Conservation (phyloP, 1,284 basidiomycete genomes). For the Bjerkandera adusta region DNA sequence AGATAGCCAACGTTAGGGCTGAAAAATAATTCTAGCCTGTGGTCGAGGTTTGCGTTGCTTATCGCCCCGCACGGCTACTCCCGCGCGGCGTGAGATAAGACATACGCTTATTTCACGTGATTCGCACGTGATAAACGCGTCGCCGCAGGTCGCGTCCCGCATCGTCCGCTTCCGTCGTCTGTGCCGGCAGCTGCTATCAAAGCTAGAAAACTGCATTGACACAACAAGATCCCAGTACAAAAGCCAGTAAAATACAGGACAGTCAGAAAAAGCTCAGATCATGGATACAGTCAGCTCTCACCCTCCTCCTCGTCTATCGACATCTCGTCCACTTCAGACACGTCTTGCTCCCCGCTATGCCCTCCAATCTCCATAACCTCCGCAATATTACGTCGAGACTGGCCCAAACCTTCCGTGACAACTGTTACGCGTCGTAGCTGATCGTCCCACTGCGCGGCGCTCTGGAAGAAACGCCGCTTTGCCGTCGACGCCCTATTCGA, state of each 20-base stretch:
- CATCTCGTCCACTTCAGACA: slow-evolving; percentile 16
- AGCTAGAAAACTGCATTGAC: too few relatives aligned
- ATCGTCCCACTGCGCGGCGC: slow-evolving; percentile 40
- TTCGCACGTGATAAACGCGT: too few relatives aligned
- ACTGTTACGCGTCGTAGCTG: slow-evolving; percentile 19
- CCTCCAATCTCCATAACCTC: slow-evolving; percentile 23
- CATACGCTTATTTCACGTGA: too few relatives aligned
- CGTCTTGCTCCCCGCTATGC: slow-evolving; percentile 15
- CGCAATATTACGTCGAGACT: slow-evolving; percentile 13
- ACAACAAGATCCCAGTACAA: slow-evolving; percentile 4
- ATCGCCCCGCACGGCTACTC: too few relatives aligned
- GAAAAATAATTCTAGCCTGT: not conserved
- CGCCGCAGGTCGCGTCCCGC: too few relatives aligned
- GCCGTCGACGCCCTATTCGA: slow-evolving; percentile 15
- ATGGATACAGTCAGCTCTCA: slow-evolving; percentile 10
- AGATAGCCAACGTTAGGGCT: slow-evolving; percentile 2
- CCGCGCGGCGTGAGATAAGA: too few relatives aligned
- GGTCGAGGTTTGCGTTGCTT: slow-evolving; percentile 1
- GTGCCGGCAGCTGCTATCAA: too few relatives aligned
- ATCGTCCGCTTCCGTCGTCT: too few relatives aligned
- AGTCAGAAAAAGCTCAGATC: slow-evolving; percentile 8
- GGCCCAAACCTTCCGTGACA: slow-evolving; percentile 10
- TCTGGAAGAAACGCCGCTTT: slow-evolving; percentile 60
- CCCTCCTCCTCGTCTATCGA: slow-evolving; percentile 20
- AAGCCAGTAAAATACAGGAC: slow-evolving; percentile 12